Percentiles rank a stretch among this genome's conserved stretches.
Conservation (phyloP, 202 grass and related monocot species). For the Hordeum pubiflorum region DNA sequence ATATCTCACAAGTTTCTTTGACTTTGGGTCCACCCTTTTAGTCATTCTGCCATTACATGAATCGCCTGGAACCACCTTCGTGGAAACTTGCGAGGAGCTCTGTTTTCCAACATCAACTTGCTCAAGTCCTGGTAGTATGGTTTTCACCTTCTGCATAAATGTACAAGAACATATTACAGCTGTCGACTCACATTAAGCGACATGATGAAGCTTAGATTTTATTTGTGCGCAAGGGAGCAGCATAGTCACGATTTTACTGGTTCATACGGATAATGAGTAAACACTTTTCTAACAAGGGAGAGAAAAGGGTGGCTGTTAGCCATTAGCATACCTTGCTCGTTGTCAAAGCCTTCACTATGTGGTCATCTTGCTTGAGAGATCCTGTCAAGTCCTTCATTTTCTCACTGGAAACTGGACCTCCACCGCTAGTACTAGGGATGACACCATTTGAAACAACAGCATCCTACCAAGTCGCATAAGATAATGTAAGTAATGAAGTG, state of each 20-base stretch:
- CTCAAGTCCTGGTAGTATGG: neutral
- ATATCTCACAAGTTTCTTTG: conserved; percentile 51
- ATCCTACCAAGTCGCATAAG: conserved; percentile 25
- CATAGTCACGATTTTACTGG: neutral
- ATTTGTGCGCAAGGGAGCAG: neutral
- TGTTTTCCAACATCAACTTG: neutral
- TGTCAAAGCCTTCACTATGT: neutral
- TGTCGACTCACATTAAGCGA: neutral
- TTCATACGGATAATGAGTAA: neutral
- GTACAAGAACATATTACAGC: neutral
- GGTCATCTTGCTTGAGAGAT: conserved; percentile 18
- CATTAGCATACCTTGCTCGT: conserved; percentile 11
- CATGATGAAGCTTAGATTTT: neutral
- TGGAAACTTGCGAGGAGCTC: neutral
- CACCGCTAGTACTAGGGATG: neutral
- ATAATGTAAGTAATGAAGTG: neutral
- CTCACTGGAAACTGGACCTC: neutral
- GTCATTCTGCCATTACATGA: conserved; percentile 2
- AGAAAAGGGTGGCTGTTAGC: neutral
- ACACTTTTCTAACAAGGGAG: neutral
- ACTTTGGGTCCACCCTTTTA: conserved; percentile 38
- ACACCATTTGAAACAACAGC: conserved; percentile 19
- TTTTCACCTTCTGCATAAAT: conserved; percentile 35
- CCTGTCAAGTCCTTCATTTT: neutral
- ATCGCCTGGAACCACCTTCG: neutral